phyloP scores from a whole-genome alignment of 176 grass and related monocot species.

The Elaeis guineensis region DNA sequence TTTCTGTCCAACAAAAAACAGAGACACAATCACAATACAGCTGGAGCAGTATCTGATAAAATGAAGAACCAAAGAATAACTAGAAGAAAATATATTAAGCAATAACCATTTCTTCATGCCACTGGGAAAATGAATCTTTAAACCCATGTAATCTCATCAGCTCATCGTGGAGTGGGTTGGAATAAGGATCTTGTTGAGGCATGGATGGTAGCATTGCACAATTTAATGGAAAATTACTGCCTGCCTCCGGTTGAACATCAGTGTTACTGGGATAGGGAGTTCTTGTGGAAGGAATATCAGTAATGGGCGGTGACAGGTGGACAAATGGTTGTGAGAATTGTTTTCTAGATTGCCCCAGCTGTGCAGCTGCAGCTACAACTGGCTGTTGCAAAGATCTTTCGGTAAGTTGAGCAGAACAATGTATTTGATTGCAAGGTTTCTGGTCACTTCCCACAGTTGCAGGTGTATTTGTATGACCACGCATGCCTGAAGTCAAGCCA shows the following conservation, averaged over 20 bases:
- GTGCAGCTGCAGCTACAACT: slow-evolving; percentile 2
- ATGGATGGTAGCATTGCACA: slow-evolving; percentile 6
- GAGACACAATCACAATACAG: background rate
- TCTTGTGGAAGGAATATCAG: slow-evolving; percentile 21
- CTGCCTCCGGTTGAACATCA: slow-evolving; percentile 15
- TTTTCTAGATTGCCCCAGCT: background rate
- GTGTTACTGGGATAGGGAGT: slow-evolving; percentile 8
- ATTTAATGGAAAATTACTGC: slow-evolving; percentile 9
- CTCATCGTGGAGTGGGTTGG: slow-evolving; percentile 12
- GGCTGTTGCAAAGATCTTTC: slow-evolving; percentile 11
- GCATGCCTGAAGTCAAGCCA: slow-evolving; percentile 14
- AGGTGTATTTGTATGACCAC: slow-evolving; percentile 10
- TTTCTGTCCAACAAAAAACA: slow-evolving; percentile 21
- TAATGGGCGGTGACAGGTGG: slow-evolving; percentile 5
- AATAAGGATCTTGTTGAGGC: slow-evolving; percentile 19
- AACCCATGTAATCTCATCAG: slow-evolving; percentile 23
- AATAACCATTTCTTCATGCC: slow-evolving; percentile 30
- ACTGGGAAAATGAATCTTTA: slow-evolving; percentile 21
- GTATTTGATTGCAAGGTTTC: slow-evolving; percentile 6
- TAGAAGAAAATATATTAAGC: background rate
- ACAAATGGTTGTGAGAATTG: background rate
- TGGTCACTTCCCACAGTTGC: slow-evolving; percentile 7
- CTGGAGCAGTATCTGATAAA: slow-evolving; percentile 7
- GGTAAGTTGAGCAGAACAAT: slow-evolving; percentile 10
- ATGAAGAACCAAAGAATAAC: slow-evolving; percentile 15